phyloP scores from a whole-genome alignment of 148 eudicot genomes.

The Simmondsia chinensis region DNA sequence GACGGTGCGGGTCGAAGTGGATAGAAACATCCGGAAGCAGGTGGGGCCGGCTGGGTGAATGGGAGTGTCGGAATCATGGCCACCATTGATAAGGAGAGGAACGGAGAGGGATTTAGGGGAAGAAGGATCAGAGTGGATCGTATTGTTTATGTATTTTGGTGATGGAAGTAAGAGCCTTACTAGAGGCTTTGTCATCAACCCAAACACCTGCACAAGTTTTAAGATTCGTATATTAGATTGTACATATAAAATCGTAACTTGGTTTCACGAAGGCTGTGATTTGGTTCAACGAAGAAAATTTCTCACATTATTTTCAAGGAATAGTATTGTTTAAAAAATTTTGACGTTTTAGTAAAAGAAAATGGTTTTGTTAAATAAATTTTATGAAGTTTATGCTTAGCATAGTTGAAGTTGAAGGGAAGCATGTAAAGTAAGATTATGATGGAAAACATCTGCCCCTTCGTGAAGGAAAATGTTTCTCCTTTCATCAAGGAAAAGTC shows the following conservation, averaged over 20 bases:
- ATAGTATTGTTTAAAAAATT: too few species aligned
- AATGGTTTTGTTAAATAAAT: too few species aligned
- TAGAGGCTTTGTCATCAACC: constrained; percentile 67
- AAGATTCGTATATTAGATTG: too few species aligned
- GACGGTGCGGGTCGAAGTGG: constrained; percentile 47
- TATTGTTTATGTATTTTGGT: constrained; percentile 14
- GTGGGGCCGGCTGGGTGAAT: constrained; percentile 31
- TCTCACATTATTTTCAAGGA: too few species aligned
- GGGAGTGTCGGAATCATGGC: constrained; percentile 32
- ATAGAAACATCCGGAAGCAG: constrained; percentile 54
- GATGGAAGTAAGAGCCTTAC: constrained; percentile 45
- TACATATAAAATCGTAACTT: too few species aligned
- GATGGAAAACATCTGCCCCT: too few species aligned
- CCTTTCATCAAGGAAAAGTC: too few species aligned
- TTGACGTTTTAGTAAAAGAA: too few species aligned
- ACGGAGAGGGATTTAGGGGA: constrained; percentile 40
- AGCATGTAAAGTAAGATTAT: too few species aligned
- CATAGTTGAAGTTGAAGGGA: too few species aligned
- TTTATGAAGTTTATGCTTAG: too few species aligned
- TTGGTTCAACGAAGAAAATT: neutral
- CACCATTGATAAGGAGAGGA: constrained; percentile 49
- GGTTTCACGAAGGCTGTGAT: neutral
- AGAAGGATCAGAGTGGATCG: constrained; percentile 30
- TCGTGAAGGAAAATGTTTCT: too few species aligned
- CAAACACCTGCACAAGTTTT: constrained; percentile 47